Evolutionary conservation across 1,139 yeast genomes (phyloP).

Genomic region (Hanseniaspora sp.): DNA sequence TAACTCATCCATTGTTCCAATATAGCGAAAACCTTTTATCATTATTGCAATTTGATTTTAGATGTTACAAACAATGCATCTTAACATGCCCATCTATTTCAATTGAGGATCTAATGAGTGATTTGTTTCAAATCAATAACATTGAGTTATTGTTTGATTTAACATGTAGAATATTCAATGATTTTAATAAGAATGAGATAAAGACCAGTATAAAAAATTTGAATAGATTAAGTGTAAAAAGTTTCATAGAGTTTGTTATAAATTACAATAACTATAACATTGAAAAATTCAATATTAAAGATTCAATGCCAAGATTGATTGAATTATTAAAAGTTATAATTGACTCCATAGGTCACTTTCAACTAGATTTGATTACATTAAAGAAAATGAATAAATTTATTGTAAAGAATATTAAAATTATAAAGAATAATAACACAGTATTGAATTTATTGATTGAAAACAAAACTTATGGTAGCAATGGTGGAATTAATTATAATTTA

Average conservation of each 20-base stretch:
- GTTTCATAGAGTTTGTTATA: conserved; percentile 27
- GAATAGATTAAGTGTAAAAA: conserved; percentile 27
- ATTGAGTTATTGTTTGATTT: conserved; percentile 60
- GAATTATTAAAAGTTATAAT: conserved; percentile 27
- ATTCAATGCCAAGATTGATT: conserved; percentile 24
- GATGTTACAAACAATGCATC: conserved; percentile 68
- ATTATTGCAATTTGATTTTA: conserved; percentile 42
- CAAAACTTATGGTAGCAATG: conserved; percentile 17
- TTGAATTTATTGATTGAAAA: conserved; percentile 26
- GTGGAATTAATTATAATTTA: conserved; percentile 15
- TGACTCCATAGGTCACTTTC: conserved; percentile 30
- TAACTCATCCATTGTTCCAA: conserved; percentile 84
- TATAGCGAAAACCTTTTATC: conserved; percentile 45
- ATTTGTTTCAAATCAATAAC: conserved; percentile 44
- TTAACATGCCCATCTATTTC: conserved; percentile 65
- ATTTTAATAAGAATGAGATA: conserved; percentile 34
- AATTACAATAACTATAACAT: conserved; percentile 19
- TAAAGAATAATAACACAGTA: conserved; percentile 27
- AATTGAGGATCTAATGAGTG: conserved; percentile 50
- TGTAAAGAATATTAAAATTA: conserved; percentile 24
- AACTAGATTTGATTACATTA: conserved; percentile 24
- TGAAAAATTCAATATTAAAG: conserved; percentile 14
- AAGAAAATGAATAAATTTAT: conserved; percentile 24
- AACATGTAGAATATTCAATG: conserved; percentile 53
- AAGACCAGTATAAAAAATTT: conserved; percentile 26